Evolutionary conservation across 2,329 filamentous ascomycete species (phyloP), one percentile per base, ranked within the genome.

Genomic region (Piedraia hortae): DNA sequence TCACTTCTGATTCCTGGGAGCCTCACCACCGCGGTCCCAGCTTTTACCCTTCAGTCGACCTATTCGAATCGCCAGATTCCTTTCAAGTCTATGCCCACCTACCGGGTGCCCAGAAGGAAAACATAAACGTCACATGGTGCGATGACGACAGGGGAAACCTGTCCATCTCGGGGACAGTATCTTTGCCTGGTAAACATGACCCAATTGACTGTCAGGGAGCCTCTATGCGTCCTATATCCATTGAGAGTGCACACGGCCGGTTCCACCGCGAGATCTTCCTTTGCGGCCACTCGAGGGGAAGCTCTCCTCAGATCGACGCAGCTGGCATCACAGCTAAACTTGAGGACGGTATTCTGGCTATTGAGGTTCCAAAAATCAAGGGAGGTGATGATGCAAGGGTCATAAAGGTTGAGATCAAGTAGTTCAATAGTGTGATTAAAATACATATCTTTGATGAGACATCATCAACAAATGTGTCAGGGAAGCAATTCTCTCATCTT

Each of bases 281-380:
- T 12, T n/a, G n/a, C n/a, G n/a, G n/a, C n/a, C 55, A 50, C 9
- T 56, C 50, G 21, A 36, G 49, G 22, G 48, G 51, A 5, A 53
- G 53, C 14, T 59, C 60, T 14, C 62, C 65, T 5, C 54, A 58
- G 30, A 50, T 85, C 9, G 67, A 78, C 34, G 59, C 53, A 1
- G 56, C 67, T 21, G 53, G 46, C 12, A 82, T 85, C 37, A 57
- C 53, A 2, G 73, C 74, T 3, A 75, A 64, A 47, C 55, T 88
- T 46, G 69, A 77, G 42, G 70, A 85, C 38, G 75, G 75, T 4
- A 50, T 88, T 1, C 43, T 88, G 32, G 51, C 67, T 16, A 54
- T 88, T n/a, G 64, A 60, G n/a, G 61, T 88, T 2, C 72, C 72
- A 5, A 80, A 77, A n/a, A n/a, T n/a, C n/a, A n/a, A n/a, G n/a